A percentile compares a stretch with the other conserved stretches of the same genome.
Evolutionary conservation across 2,329 filamentous ascomycete species (phyloP).

Genomic region (Alternaria metachromatica): DNA sequence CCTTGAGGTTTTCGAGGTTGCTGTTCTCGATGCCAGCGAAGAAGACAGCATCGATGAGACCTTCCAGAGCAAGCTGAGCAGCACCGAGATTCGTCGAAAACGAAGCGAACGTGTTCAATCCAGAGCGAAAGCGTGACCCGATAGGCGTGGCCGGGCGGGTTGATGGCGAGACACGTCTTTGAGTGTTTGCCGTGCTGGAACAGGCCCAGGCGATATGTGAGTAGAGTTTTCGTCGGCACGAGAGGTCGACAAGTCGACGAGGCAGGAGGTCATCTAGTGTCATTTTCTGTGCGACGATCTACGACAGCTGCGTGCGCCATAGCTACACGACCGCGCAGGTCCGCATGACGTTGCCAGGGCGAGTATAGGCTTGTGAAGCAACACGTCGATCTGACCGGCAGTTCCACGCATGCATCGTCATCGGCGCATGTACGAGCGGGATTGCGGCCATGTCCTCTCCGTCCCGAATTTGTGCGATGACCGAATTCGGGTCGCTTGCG

Average conservation of each 20-base stretch:
- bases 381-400: slow-evolving; percentile 14
- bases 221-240: slow-evolving; percentile 12
- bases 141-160: background rate
- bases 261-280: slow-evolving; percentile 17
- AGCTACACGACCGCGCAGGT: slow-evolving; percentile 31
- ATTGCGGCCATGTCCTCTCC: background rate
- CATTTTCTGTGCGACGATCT: slow-evolving; percentile 35
- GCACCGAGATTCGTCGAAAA: slow-evolving; percentile 75
- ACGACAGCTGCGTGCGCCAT: slow-evolving; percentile 23
- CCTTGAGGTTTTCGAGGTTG: slow-evolving; percentile 85
- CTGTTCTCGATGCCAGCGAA: slow-evolving; percentile 77
- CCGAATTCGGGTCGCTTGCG: background rate
- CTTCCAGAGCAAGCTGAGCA: slow-evolving; percentile 88
- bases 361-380: slow-evolving; percentile 21
- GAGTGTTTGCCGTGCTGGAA: slow-evolving; percentile 9
- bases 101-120: slow-evolving; percentile 36
- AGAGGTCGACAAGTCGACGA: slow-evolving; percentile 17
- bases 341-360: slow-evolving; percentile 29
- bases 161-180: slow-evolving; percentile 11
- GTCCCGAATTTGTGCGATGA: background rate
- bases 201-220: slow-evolving; percentile 18
- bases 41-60: slow-evolving; percentile 58
- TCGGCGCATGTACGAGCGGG: background rate
- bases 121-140: slow-evolving; percentile 30
- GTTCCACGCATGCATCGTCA: slow-evolving; percentile 11